Evolutionary conservation across 2,329 filamentous ascomycete species (phyloP), one percentile per base, ranked within the genome.

Genomic region (Trichoderma lentiforme): DNA sequence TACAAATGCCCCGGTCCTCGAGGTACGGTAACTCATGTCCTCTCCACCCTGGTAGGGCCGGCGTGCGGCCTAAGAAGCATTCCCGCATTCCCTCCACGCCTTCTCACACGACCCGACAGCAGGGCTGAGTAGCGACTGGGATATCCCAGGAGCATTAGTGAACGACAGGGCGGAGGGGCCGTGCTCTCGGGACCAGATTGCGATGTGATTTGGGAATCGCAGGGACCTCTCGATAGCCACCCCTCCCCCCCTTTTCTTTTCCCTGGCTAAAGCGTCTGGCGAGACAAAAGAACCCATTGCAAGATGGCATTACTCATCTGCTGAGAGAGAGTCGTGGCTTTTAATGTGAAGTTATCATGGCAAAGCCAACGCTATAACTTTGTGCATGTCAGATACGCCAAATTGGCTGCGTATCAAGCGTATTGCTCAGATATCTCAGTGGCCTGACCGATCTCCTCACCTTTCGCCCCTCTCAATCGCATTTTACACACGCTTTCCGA

Each of bases 41-140:
- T 64, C 68, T 57, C 58, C 68, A 70, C 58, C 56, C 62, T 70
- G 15, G 34, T 32, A 30, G 53, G 56, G 53, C n/a, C 53, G 47
- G 47, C 47, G 58, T 70, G 60, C 60, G 24, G 53, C 24, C 60
- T 15, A 28, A 51, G 28, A 63, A 36, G 39, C 58, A 57, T 62
- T 63, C 58, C 58, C 68, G 60, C 68, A 34, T 36, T 69, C 14
- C 39, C 39, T 69, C 36, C 57, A 36, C 36, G 30, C 58, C 58
- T 56, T 56, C 68, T 70, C 68, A 70, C 58, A 70, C 56, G 68
- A 63, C 60, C 68, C 60, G 51, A 57, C 68, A 71, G 62, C 70
- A 71, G 70, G 70, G 70, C 70, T 71, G 70, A 71, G 70, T 43
- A 71, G 36, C 62, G 56, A 61, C 70, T 53, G 61, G 70, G 70